Evolutionary conservation across 2,329 filamentous ascomycete genomes (phyloP).

Genomic region (Dothideomycetes sp.): DNA sequence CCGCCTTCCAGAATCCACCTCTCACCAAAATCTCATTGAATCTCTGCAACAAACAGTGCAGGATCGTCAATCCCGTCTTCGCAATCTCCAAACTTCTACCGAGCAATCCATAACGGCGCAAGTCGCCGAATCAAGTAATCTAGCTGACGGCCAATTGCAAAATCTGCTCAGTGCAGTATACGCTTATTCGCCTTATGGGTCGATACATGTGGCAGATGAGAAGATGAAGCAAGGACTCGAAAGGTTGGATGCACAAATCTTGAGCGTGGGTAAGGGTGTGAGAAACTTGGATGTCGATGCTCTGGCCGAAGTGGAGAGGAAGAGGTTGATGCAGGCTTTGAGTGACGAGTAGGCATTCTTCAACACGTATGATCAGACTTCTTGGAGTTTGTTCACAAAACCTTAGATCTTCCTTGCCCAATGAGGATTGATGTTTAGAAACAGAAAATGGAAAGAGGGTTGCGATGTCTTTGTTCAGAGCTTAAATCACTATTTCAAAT

Average conservation of each 20-base stretch:
- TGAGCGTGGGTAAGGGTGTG: conserved; percentile 30
- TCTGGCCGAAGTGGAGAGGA: conserved; percentile 17
- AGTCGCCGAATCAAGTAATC: conserved; percentile 28
- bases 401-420: too few species aligned
- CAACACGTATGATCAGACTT: too few species aligned
- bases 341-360: too few species aligned
- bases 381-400: too few species aligned
- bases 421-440: too few species aligned
- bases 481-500: too few species aligned
- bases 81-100: conserved; percentile 26
- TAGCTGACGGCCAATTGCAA: conserved; percentile 29
- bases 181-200: conserved; percentile 23
- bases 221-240: conserved; percentile 25
- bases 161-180: conserved; percentile 31
- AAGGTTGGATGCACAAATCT: conserved; percentile 29
- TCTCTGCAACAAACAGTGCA: conserved; percentile 22
- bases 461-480: too few species aligned
- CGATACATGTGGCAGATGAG: conserved; percentile 18
- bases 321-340: conserved; percentile 15
- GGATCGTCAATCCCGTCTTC: conserved; percentile 29
- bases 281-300: conserved; percentile 24
- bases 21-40: not conserved
- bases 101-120: conserved; percentile 25
- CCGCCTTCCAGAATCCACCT: conserved; percentile 8
- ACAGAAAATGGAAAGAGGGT: too few species aligned